Evolutionary conservation across 164 flowering plant genomes (phyloP), one percentile per base, ranked within the genome.

Genomic region (Chimonanthus praecox): DNA sequence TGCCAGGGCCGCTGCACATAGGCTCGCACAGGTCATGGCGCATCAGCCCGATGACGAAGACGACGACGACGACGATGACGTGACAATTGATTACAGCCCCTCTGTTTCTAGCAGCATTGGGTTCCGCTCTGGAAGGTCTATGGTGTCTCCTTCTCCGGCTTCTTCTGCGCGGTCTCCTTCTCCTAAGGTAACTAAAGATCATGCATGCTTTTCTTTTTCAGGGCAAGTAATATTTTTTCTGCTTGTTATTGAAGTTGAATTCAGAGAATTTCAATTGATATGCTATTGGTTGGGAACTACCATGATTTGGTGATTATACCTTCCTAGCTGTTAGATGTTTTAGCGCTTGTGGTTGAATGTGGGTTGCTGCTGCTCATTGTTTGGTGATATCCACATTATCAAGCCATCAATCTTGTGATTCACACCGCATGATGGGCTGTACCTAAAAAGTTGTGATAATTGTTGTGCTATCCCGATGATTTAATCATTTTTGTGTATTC

Each of bases 21-120:
- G 94, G 83, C 90, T 94, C 3, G 97, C 97, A 5, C 86, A 83
- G 72, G 95, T 92, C 51, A 94, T 94, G 98, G 86, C 97, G 4
- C 76, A 85, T 73, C 90, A 88, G 63, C 69, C 75, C 3, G 77
- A 82, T 2, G 87, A 82, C n/a, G 85, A 82, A 3, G 88, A 85
- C 0, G 91, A 85, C 0, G 91, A 86, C 0, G 90, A 85, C 0
- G 86, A 87, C 60, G 90, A 89, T 3, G 83, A 65, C 54, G 49
- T 64, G 2, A 15, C 7, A 10, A 16, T 87, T 54, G 62, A 83
- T 3, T 65, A 58, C 45, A 67, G 82, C 0, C 69, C 49, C 0
- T 70, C 49, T 71, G 80, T 84, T 13, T 64, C 82, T 1, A 78
- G 83, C 6, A 80, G 90, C 72, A 71, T 85, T 16, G 94, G 94